phyloP scores from a whole-genome alignment of 257 asterid genomes.

The Solanum bulbocastanum region DNA sequence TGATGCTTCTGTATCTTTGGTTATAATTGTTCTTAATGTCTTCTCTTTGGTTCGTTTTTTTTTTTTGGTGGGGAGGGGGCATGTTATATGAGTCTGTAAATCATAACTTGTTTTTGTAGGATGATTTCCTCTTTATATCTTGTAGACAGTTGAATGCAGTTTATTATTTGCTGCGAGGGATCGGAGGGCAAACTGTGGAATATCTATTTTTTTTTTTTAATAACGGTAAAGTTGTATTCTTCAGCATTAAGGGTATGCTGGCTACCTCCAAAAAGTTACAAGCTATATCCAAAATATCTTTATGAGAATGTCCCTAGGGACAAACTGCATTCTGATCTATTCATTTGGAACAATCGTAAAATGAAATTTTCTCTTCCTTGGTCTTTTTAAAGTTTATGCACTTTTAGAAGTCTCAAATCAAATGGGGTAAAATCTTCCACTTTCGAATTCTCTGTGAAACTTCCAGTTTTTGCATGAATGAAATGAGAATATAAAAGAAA shows the following conservation, averaged over 20 bases:
- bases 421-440: background rate
- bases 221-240: too few species aligned
- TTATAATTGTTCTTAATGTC: background rate
- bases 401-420: background rate
- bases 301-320: background rate
- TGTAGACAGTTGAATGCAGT: background rate
- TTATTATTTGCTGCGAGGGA: background rate
- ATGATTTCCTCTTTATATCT: background rate
- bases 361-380: background rate
- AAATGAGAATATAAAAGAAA: too few species aligned
- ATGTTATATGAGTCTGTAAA: background rate
- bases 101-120: background rate
- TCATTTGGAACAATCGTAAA: background rate
- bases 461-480: too few species aligned
- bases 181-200: background rate
- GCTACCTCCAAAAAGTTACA: too few species aligned
- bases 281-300: too few species aligned
- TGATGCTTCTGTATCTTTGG: background rate
- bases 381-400: background rate
- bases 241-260: too few species aligned
- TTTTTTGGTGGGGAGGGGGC: background rate
- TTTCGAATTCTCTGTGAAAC: background rate
- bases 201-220: too few species aligned
- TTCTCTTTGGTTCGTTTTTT: too few species aligned
- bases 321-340: background rate